Evolutionary conservation across 768 basidiomycete species (phyloP), one percentile per base, ranked within the genome.

Genomic region (Xanthoconium purpureum): DNA sequence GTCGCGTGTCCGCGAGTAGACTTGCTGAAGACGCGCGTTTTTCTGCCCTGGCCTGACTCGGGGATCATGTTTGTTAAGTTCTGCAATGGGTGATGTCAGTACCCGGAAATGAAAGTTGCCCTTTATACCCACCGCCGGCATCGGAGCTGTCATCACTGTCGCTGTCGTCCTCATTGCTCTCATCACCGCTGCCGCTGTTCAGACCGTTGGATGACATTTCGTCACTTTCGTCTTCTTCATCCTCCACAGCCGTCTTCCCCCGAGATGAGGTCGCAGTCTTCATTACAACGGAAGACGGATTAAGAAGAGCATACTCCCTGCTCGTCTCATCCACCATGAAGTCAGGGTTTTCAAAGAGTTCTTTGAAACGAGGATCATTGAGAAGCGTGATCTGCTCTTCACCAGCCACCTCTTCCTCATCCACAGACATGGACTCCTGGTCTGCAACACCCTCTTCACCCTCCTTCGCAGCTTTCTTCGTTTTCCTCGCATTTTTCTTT

Each of bases 291-390:
- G 87, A 74, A 18, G 94, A 95, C 14, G 96, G 96, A 71, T 98
- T 94, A 68, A 98, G 83, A 61, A 98, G 73, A n/a, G 87, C 89
- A 70, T 80, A 98, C 75, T 98, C 97, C 64, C 91, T 79, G 62
- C 78, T 90, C 40, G 74, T 81, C 75, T 94, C 91, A 72, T 98
- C 96, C 61, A 99, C 90, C 65, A 88, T 81, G 71, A 92, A 99
- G 54, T 91, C 90, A 5, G 92, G 88, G 66, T 97, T 86, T 74
- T 91, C 85, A 72, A 97, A 99, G 38, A 99, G 80, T 44, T 84
- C 87, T 54, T 86, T 78, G 81, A 98, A 99, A 53, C 97, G 88
- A 53, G 88, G 84, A 72, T 99, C 97, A 44, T 75, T 83, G 60
- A 95, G 84, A 56, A 96, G 71, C 51, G 72, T 85, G 40, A 74